Conservation (phyloP, 2,329 filamentous ascomycete genomes). For the Epichloe aotearoae region DNA sequence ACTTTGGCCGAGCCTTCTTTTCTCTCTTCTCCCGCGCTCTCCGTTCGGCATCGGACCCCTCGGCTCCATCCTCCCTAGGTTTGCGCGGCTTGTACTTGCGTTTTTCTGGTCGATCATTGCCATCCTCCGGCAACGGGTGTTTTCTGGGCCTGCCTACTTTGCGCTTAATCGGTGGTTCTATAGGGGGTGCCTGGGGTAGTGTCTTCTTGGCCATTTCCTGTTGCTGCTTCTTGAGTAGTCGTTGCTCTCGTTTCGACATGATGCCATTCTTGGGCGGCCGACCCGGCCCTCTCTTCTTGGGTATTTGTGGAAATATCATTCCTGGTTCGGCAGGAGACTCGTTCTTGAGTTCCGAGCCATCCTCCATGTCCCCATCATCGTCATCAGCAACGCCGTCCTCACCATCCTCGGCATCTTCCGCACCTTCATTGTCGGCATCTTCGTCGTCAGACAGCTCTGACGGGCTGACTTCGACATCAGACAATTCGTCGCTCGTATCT, state of each 20-base stretch:
- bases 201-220: slow-evolving; percentile 37
- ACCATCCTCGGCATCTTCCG: slow-evolving; percentile 14
- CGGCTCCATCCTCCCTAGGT: slow-evolving; percentile 40
- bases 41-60: slow-evolving; percentile 43
- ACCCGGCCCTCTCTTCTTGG: slow-evolving; percentile 64
- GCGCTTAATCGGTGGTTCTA: slow-evolving; percentile 43
- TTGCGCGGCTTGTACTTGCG: slow-evolving; percentile 53
- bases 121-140: slow-evolving; percentile 46
- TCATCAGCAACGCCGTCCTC: slow-evolving; percentile 11
- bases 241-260: slow-evolving; percentile 66
- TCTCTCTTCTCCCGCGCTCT: slow-evolving; percentile 45
- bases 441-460: slow-evolving; percentile 28
- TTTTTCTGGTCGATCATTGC: slow-evolving; percentile 43
- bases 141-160: slow-evolving; percentile 54
- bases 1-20: slow-evolving; percentile 45
- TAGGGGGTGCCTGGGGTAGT: slow-evolving; percentile 31
- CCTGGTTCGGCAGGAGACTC: slow-evolving; percentile 20
- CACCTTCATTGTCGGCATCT: slow-evolving; percentile 15
- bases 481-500: slow-evolving; percentile 42
- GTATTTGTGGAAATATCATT: slow-evolving; percentile 29
- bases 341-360: slow-evolving; percentile 12
- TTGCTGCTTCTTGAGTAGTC: slow-evolving; percentile 45
- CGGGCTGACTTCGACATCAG: slow-evolving; percentile 28
- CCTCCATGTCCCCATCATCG: slow-evolving; percentile 12
- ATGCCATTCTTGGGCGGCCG: slow-evolving; percentile 71